These are phyloP conservation scores for Hypsizygus marmoreus DNA, from an alignment of 768 basidiomycete species.

Conservation along the genomic window DNA sequence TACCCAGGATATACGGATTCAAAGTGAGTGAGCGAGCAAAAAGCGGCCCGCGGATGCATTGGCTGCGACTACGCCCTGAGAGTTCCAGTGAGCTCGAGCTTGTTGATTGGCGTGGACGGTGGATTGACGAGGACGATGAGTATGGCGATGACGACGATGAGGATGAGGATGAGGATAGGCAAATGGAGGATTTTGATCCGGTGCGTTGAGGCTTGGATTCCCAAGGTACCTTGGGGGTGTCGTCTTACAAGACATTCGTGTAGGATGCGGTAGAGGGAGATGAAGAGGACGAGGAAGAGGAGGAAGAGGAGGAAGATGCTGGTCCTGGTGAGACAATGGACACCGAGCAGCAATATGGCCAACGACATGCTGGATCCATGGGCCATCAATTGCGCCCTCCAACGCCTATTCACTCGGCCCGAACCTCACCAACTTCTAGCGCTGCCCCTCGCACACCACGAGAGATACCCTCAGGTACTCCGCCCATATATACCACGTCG, in stretches of 20 bases:
- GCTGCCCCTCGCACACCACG: conserved; percentile 48
- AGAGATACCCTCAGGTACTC: conserved; percentile 33
- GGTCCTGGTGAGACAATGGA: conserved; percentile 24
- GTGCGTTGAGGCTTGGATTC: conserved; percentile 42
- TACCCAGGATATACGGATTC: conserved; percentile 95
- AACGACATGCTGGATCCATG: conserved; percentile 30
- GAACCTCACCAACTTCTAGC: conserved; percentile 54
- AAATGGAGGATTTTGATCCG: conserved; percentile 87
- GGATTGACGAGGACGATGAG: conserved; percentile 69
- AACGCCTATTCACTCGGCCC: conserved; percentile 46
- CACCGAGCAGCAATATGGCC: conserved; percentile 31
- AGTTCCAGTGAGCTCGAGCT: conserved; percentile 76
- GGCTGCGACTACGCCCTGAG: conserved; percentile 88
- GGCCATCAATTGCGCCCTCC: conserved; percentile 30
- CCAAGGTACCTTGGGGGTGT: conserved; percentile 7
- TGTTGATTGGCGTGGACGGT: conserved; percentile 90
- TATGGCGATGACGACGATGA: conserved; percentile 70
- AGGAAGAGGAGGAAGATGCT: conserved; percentile 53
- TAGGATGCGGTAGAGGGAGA: conserved; percentile 52
- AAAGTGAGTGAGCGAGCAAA: conserved; percentile 94
- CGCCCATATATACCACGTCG: conserved; percentile 29
- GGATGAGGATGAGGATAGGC: conserved; percentile 72
- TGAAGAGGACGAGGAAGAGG: conserved; percentile 64
- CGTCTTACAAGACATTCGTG: conserved; percentile 10
- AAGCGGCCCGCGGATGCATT: conserved; percentile 95